Percentiles rank a stretch among this genome's conserved stretches.
Evolutionary conservation across 768 basidiomycete genomes (phyloP).

Genomic region (Russula sp.): DNA sequence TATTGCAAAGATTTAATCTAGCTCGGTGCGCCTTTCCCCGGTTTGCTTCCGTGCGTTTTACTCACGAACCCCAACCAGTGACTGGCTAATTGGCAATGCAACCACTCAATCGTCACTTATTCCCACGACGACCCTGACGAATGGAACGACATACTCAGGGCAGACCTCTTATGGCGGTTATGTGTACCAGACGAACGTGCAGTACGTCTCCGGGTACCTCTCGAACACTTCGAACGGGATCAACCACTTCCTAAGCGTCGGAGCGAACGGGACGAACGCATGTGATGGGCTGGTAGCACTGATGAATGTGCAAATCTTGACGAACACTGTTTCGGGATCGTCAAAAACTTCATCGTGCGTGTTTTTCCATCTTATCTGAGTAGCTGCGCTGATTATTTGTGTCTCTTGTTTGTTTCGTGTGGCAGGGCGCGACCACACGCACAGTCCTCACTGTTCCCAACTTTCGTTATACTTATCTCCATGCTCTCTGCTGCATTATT

Average conservation of each 20-base stretch:
- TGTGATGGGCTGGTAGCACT: conserved; percentile 84
- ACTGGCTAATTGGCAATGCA: conserved; percentile 83
- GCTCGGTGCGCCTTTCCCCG: conserved; percentile 52
- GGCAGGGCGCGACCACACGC: neutral
- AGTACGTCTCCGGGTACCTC: conserved; percentile 70
- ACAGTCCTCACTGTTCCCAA: neutral
- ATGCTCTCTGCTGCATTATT: conserved; percentile 10
- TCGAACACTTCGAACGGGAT: conserved; percentile 64
- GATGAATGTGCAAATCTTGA: conserved; percentile 64
- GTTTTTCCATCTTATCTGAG: neutral
- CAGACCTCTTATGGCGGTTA: conserved; percentile 62
- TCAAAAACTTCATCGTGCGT: conserved; percentile 30
- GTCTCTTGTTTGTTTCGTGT: neutral
- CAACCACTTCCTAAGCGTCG: conserved; percentile 63
- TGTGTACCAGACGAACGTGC: conserved; percentile 67
- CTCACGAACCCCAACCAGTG: conserved; percentile 44
- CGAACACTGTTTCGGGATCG: conserved; percentile 33
- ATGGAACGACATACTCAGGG: conserved; percentile 59
- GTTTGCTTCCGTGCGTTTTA: neutral
- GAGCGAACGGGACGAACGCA: conserved; percentile 51
- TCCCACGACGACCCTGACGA: conserved; percentile 49
- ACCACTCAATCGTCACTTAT: conserved; percentile 49
- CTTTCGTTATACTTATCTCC: neutral
- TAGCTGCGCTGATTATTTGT: neutral
- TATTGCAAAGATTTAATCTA: conserved; percentile 57